phyloP scores from a whole-genome alignment of 331 rosid genomes.

The Malus hybrid region DNA sequence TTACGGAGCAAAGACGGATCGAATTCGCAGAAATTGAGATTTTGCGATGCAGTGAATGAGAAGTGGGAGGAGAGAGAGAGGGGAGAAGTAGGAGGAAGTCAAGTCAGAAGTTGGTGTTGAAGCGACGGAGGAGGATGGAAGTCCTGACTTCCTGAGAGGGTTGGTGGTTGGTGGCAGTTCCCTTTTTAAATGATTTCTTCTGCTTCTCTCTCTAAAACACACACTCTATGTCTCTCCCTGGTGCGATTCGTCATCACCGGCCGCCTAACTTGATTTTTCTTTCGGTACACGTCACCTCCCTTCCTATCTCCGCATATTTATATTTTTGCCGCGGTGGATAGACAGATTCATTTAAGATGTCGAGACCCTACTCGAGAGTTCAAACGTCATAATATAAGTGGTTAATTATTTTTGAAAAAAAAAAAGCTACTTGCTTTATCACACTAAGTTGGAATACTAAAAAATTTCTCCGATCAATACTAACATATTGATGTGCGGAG shows the following conservation, averaged over 20 bases:
- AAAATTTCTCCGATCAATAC: rapidly evolving
- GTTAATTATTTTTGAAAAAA: too few relatives aligned
- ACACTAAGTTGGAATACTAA: too few relatives aligned
- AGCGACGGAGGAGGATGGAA: background rate
- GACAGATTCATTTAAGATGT: too few relatives aligned
- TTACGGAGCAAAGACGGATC: background rate
- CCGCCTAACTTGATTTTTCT: background rate
- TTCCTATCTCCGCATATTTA: background rate
- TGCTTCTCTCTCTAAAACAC: background rate
- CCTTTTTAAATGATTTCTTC: background rate
- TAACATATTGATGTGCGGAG: background rate
- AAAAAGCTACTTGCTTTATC: too few relatives aligned
- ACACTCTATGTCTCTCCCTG: too few relatives aligned
- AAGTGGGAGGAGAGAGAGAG: background rate
- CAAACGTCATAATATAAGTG: too few relatives aligned
- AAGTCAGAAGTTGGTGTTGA: background rate
- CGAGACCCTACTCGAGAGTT: rapidly evolving
- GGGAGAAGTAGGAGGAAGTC: background rate
- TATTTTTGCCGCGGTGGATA: background rate
- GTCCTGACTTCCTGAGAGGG: background rate
- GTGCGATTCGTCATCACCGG: background rate
- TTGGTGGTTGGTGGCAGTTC: background rate
- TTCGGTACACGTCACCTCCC: background rate
- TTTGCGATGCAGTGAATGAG: background rate
- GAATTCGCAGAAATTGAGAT: background rate